These are phyloP conservation scores for Oemleria cerasiformis DNA, from an alignment of 306 rosid species.

Conservation along the genomic window DNA sequence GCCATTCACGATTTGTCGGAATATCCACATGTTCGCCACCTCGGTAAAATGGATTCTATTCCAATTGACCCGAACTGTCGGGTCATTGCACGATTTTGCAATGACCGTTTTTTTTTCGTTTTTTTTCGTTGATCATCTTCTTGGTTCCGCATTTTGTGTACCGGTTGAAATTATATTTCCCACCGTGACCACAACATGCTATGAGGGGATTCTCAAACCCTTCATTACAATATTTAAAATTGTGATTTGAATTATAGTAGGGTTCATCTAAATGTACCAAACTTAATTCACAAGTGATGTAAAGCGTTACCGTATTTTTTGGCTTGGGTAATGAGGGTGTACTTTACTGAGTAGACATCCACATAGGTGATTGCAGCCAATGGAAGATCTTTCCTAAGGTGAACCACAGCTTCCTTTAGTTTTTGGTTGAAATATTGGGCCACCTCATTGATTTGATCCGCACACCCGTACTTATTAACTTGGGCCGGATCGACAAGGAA, in stretches of 20 bases:
- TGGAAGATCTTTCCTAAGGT: slow-evolving; percentile 51
- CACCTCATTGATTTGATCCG: slow-evolving; percentile 47
- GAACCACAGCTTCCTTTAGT: slow-evolving; percentile 36
- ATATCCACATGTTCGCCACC: slow-evolving; percentile 71
- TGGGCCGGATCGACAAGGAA: slow-evolving; percentile 26
- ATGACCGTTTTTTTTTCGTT: slow-evolving; percentile 51
- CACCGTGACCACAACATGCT: slow-evolving; percentile 91
- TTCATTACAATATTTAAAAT: slow-evolving; percentile 22
- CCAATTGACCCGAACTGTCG: slow-evolving; percentile 60
- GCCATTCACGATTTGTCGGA: slow-evolving; percentile 52
- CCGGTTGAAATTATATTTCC: slow-evolving; percentile 58
- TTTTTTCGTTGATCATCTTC: slow-evolving; percentile 42
- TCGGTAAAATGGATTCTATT: slow-evolving; percentile 77
- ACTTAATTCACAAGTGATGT: neutral
- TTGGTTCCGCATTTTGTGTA: slow-evolving; percentile 58
- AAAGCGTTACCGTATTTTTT: slow-evolving; percentile 42
- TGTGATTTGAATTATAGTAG: neutral
- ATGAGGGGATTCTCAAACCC: slow-evolving; percentile 62
- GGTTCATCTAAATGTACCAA: neutral
- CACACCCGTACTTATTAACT: slow-evolving; percentile 60
- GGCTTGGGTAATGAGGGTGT: slow-evolving; percentile 58
- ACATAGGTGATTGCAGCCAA: slow-evolving; percentile 71
- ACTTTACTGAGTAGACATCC: slow-evolving; percentile 68
- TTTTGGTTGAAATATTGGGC: slow-evolving; percentile 56
- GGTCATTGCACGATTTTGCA: slow-evolving; percentile 61